Evolutionary conservation across 2,329 filamentous ascomycete species (phyloP), one percentile per base, ranked within the genome.

Genomic region (Nothomitra cinnamomea): DNA sequence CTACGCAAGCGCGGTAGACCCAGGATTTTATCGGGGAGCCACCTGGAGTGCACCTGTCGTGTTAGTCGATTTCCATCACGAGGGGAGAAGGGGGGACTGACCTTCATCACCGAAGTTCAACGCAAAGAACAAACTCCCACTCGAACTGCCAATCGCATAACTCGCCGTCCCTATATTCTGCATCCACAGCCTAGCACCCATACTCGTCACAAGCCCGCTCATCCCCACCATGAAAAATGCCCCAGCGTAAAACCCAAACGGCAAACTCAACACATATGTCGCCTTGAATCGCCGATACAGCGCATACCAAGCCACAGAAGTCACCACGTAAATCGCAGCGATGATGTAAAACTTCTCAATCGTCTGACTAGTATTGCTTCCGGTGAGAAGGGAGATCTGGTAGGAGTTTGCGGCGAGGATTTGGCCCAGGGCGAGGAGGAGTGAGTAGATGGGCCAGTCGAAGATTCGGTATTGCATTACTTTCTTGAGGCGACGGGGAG

Each of bases 101-200:
- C 75, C 77, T 67, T 81, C 78, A 58, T 77, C 76, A 54, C 79
- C 79, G 60, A 82, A 83, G 63, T 83, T 83, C 51, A 82, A 71
- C 1, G 79, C 74, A 60, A 84, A 84, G 67, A 78, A 82, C 55
- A 84, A 70, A 0, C 76, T 77, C 12, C 80, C 80, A 41, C 75
- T 77, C 7, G 78, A 73, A 4, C 80, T 80, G 4, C 79, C 80
- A 4, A 75, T 69, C 1, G 79, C 76, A 61, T 84, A 84, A 21
- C 80, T 60, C 2, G 70, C 79, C 2, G 78, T 79, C 8, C 77
- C 80, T 3, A 79, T 68, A 56, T 81, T 77, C 58, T 80, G 77
- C 19, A 81, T 67, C 71, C 74, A 79, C 12, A 70, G 72, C 47
- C 73, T 68, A 10, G 63, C 62, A 53, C 60, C 58, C 1, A 61